Conservation (phyloP, 495 filamentous ascomycete genomes). For the Aspergillus cristatus region DNA sequence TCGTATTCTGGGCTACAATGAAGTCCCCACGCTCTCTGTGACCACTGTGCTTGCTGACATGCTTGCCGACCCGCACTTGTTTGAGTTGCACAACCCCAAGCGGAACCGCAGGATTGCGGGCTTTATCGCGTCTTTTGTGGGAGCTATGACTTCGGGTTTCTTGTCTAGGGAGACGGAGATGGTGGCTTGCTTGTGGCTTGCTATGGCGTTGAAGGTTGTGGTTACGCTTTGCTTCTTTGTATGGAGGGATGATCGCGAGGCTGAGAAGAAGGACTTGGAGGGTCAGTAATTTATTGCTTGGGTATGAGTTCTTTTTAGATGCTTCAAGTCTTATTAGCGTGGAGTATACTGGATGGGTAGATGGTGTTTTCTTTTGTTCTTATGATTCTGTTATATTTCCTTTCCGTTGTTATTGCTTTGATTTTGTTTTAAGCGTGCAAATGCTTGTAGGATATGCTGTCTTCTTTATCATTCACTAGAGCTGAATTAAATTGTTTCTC, state of each 20-base stretch:
- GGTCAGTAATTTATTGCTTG: too few relatives aligned
- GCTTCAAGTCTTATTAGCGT: too few relatives aligned
- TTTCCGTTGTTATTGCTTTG: too few relatives aligned
- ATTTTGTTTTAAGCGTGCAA: too few relatives aligned
- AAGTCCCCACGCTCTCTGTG: slow-evolving; percentile 63
- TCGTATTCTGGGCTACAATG: slow-evolving; percentile 50
- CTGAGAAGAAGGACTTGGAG: too few relatives aligned
- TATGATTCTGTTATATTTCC: too few relatives aligned
- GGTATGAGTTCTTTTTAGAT: too few relatives aligned
- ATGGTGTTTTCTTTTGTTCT: too few relatives aligned
- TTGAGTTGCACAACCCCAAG: slow-evolving; percentile 16
- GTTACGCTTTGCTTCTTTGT: slow-evolving; percentile 25
- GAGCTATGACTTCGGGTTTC: slow-evolving; percentile 31
- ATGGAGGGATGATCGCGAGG: slow-evolving; percentile 22
- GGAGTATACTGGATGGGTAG: too few relatives aligned
- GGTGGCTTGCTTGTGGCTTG: slow-evolving; percentile 29
- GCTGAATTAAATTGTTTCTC: too few relatives aligned
- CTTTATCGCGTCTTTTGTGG: slow-evolving; percentile 27
- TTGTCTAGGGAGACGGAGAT: slow-evolving; percentile 21
- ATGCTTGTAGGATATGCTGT: too few relatives aligned
- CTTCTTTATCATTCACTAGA: too few relatives aligned
- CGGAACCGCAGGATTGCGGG: slow-evolving; percentile 25
- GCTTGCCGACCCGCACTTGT: slow-evolving; percentile 24
- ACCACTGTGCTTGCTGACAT: slow-evolving; percentile 60
- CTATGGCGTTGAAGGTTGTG: slow-evolving; percentile 23